These are phyloP conservation scores for Metschnikowia henanensis DNA, from an alignment of 805 yeast genomes.

Conservation along the genomic window DNA sequence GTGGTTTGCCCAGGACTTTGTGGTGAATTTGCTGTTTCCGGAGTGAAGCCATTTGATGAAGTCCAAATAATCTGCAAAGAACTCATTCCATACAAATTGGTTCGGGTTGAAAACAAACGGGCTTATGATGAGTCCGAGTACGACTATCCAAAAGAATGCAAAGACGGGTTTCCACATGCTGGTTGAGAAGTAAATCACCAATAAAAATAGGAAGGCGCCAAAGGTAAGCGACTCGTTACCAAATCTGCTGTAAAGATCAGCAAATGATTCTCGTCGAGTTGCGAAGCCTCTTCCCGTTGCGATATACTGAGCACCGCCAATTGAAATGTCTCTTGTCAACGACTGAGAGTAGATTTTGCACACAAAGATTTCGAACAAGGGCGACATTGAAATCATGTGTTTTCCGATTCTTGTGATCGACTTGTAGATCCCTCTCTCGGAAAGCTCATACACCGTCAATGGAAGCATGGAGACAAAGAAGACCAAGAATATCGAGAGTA, in stretches of 20 bases:
- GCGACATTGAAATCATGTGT: slow-evolving; percentile 70
- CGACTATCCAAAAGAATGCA: slow-evolving; percentile 96
- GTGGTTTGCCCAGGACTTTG: slow-evolving; percentile 14
- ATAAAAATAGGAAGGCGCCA: slow-evolving; percentile 43
- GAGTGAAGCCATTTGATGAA: slow-evolving; percentile 76
- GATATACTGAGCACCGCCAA: slow-evolving; percentile 87
- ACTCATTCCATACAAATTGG: slow-evolving; percentile 95
- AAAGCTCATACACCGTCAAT: slow-evolving; percentile 73
- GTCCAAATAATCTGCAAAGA: slow-evolving; percentile 94
- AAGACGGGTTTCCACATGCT: slow-evolving; percentile 91
- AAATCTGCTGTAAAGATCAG: slow-evolving; percentile 72
- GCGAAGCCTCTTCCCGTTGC: slow-evolving; percentile 89
- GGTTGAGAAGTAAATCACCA: slow-evolving; percentile 29
- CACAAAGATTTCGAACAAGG: slow-evolving; percentile 81
- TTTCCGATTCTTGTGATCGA: slow-evolving; percentile 67
- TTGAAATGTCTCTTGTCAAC: slow-evolving; percentile 65
- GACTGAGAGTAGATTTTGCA: slow-evolving; percentile 79
- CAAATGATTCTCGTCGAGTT: slow-evolving; percentile 74
- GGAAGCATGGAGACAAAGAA: slow-evolving; percentile 82
- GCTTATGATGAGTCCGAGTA: slow-evolving; percentile 82
- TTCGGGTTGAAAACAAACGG: slow-evolving; percentile 98
- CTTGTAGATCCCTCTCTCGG: slow-evolving; percentile 80
- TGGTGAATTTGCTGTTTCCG: slow-evolving; percentile 9
- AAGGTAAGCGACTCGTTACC: slow-evolving; percentile 78
- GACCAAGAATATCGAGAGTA: slow-evolving; percentile 77